phyloP scores from a whole-genome alignment of 2,329 filamentous ascomycete species.

The Ophiostoma pallidulum region DNA sequence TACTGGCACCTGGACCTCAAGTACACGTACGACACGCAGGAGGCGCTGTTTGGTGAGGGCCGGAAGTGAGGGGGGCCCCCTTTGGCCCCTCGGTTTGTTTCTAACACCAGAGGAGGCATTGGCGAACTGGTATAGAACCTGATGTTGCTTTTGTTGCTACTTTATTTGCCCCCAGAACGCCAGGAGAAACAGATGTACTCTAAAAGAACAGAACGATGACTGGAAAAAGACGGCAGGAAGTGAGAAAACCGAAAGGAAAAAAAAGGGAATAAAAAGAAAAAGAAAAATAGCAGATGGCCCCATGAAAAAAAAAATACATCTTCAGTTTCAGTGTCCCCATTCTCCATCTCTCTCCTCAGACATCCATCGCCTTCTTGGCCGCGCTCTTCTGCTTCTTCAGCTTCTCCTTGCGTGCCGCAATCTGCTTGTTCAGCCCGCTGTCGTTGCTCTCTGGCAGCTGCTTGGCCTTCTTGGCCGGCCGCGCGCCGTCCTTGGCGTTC shows the following conservation, averaged over 20 bases:
- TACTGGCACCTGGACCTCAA: conserved; percentile 53
- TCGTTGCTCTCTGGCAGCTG: conserved; percentile 37
- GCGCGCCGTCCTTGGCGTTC: conserved; percentile 42
- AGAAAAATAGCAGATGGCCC: background rate
- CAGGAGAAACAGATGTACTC: too few species aligned
- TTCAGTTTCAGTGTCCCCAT: background rate
- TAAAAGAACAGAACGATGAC: too few species aligned
- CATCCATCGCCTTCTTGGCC: conserved; percentile 30
- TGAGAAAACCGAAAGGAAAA: conserved; percentile 8
- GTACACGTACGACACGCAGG: conserved; percentile 56
- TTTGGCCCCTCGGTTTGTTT: too few species aligned
- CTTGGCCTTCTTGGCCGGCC: conserved; percentile 36
- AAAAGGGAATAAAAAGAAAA: background rate
- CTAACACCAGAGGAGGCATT: too few species aligned
- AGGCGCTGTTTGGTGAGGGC: conserved; percentile 45
- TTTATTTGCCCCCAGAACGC: too few species aligned
- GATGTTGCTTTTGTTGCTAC: too few species aligned
- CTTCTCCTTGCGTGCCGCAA: conserved; percentile 48
- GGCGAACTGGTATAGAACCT: too few species aligned
- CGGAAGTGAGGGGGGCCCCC: conserved; percentile 29
- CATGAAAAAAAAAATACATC: conserved; percentile 1
- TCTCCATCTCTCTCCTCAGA: background rate
- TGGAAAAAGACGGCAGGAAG: too few species aligned
- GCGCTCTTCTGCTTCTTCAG: conserved; percentile 51
- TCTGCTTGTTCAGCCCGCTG: conserved; percentile 46